Conservation (phyloP, 106 monocot species). For the Agapanthus africanus region DNA sequence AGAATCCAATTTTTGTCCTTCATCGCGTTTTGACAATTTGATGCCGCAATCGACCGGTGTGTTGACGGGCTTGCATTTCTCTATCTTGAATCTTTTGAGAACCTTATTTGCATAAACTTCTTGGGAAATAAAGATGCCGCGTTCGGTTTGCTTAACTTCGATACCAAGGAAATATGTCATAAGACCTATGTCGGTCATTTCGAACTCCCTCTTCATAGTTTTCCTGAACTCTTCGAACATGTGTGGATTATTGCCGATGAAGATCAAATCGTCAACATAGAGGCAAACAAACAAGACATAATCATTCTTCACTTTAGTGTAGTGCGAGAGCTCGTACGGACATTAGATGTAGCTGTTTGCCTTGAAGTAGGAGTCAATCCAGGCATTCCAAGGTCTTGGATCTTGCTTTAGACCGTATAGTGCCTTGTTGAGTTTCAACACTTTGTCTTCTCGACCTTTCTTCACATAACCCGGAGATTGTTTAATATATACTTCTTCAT, state of each 20-base stretch:
- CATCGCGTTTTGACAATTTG: background rate
- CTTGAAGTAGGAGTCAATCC: background rate
- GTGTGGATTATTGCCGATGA: background rate
- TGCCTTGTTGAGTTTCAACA: background rate
- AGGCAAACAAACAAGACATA: background rate
- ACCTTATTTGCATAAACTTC: background rate
- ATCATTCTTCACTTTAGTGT: background rate
- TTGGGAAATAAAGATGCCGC: background rate
- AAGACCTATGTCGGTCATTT: conserved; percentile 12
- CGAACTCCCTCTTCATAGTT: background rate
- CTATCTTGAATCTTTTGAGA: conserved; percentile 1
- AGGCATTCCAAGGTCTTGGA: background rate
- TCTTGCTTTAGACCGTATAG: background rate
- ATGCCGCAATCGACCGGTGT: background rate
- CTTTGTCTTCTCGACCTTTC: background rate
- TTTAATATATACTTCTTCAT: background rate
- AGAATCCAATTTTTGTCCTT: background rate
- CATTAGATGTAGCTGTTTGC: background rate
- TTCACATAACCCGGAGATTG: background rate
- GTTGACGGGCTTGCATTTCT: background rate
- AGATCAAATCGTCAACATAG: background rate
- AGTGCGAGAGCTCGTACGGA: background rate
- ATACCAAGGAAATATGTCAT: conserved; percentile 10
- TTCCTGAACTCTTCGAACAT: background rate
- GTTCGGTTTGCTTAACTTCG: conserved; percentile 3